Evolutionary conservation across 768 basidiomycete species (phyloP).

Genomic region (Lentinula detonsa): DNA sequence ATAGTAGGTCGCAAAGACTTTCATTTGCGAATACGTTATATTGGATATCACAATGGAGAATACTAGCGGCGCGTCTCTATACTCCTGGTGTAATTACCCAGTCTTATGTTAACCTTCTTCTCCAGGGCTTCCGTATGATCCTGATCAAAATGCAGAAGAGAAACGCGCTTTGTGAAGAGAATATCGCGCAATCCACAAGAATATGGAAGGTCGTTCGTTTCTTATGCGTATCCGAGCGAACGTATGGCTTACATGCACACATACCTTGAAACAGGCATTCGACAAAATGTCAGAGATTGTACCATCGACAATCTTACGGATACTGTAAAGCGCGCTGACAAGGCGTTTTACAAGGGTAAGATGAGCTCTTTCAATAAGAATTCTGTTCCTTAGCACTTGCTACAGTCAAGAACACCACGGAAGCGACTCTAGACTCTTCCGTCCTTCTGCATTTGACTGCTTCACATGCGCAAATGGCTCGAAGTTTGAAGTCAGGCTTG

Average conservation of each 20-base stretch:
- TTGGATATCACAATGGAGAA: conserved; percentile 7
- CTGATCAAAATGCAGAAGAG: conserved; percentile 79
- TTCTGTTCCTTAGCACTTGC: not conserved
- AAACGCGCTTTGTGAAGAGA: conserved; percentile 67
- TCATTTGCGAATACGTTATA: not conserved
- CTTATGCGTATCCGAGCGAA: not conserved
- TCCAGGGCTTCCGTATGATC: conserved; percentile 48
- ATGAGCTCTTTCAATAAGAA: conserved; percentile 3
- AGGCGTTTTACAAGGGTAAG: conserved; percentile 59
- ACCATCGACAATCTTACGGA: conserved; percentile 49
- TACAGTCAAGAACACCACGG: conserved; percentile 72
- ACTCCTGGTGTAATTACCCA: not conserved
- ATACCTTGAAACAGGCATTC: not conserved
- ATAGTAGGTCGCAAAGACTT: no score
- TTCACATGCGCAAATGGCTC: conserved; percentile 82
- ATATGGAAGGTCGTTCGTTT: conserved; percentile 50
- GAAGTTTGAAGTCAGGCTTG: conserved; percentile 81
- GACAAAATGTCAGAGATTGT: conserved; percentile 44
- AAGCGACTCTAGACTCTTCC: conserved; percentile 86
- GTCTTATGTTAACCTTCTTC: not conserved
- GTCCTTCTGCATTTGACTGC: conserved; percentile 58
- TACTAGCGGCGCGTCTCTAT: not conserved
- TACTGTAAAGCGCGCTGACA: conserved; percentile 52
- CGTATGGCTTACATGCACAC: conserved; percentile 28
- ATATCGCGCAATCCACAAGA: conserved; percentile 62